Evolutionary conservation across 2,329 filamentous ascomycete genomes (phyloP).

Genomic region (Biscogniauxia marginata): DNA sequence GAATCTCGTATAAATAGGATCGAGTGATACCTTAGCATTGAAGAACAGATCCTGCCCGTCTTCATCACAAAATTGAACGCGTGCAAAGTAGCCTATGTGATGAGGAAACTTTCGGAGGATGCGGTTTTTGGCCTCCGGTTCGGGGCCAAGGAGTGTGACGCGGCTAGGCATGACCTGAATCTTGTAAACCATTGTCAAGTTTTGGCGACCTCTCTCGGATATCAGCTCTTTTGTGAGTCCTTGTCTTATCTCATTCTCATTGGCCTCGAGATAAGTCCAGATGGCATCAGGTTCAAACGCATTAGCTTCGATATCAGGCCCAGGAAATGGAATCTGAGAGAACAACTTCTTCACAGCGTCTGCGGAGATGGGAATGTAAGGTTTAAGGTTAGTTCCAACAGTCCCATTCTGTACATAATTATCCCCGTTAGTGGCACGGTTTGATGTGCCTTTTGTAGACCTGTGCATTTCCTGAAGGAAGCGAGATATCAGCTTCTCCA

Average conservation of each 20-base stretch:
- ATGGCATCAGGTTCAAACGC: conserved; percentile 35
- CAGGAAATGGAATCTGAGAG: conserved; percentile 52
- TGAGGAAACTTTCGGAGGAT: conserved; percentile 65
- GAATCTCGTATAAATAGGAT: conserved; percentile 59
- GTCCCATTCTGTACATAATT: background rate
- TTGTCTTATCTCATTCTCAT: conserved; percentile 39
- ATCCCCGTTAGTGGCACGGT: background rate
- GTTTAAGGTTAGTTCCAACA: conserved; percentile 23
- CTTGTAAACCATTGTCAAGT: conserved; percentile 53
- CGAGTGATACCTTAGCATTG: conserved; percentile 49
- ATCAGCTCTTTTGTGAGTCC: conserved; percentile 25
- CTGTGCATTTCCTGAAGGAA: conserved; percentile 33
- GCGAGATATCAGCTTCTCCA: conserved; percentile 44
- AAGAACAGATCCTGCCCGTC: conserved; percentile 63
- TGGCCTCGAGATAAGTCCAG: conserved; percentile 37
- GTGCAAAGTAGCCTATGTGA: conserved; percentile 62
- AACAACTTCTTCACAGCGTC: conserved; percentile 54
- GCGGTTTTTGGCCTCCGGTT: conserved; percentile 66
- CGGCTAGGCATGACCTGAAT: conserved; percentile 60
- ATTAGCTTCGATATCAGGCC: conserved; percentile 46
- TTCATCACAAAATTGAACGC: conserved; percentile 74
- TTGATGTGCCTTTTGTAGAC: conserved; percentile 21
- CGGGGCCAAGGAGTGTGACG: conserved; percentile 57
- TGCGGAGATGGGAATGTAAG: conserved; percentile 46
- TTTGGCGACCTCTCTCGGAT: conserved; percentile 32